phyloP scores from a whole-genome alignment of 2,329 filamentous ascomycete species.

The Aureobasidium sp. region DNA sequence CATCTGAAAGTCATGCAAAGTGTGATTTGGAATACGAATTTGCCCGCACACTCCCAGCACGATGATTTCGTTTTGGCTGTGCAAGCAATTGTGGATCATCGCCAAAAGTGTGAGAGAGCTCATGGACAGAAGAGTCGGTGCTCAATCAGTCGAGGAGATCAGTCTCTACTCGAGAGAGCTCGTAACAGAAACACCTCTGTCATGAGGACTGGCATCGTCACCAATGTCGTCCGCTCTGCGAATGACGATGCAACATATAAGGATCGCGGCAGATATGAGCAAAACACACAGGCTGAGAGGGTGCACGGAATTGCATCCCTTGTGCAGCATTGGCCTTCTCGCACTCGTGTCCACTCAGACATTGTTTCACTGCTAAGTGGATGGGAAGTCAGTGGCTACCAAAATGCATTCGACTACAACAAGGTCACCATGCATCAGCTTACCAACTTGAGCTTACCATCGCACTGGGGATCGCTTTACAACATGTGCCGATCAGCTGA shows the following conservation, averaged over 20 bases:
- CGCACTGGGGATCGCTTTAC: neutral
- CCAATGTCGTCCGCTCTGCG: neutral
- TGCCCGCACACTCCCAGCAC: constrained; percentile 36
- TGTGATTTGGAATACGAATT: constrained; percentile 32
- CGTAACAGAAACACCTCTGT: neutral
- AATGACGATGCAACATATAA: neutral
- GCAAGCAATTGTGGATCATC: constrained; percentile 20
- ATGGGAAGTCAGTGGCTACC: neutral
- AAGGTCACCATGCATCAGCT: neutral
- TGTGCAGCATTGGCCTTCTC: neutral
- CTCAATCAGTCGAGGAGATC: neutral
- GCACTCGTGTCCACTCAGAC: neutral
- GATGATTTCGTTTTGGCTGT: constrained; percentile 25
- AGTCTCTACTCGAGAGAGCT: neutral
- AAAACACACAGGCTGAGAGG: neutral
- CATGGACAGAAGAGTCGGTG: too few species aligned
- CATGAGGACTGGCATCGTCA: neutral
- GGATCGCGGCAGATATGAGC: neutral
- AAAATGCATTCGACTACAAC: neutral
- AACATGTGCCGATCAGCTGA: neutral
- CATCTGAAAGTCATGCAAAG: constrained; percentile 35
- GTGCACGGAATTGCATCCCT: neutral
- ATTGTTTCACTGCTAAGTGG: neutral
- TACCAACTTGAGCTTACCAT: neutral
- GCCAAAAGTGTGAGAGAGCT: neutral